Conservation (phyloP, 2,329 filamentous ascomycete genomes). For the Tolypocladium sp. region DNA sequence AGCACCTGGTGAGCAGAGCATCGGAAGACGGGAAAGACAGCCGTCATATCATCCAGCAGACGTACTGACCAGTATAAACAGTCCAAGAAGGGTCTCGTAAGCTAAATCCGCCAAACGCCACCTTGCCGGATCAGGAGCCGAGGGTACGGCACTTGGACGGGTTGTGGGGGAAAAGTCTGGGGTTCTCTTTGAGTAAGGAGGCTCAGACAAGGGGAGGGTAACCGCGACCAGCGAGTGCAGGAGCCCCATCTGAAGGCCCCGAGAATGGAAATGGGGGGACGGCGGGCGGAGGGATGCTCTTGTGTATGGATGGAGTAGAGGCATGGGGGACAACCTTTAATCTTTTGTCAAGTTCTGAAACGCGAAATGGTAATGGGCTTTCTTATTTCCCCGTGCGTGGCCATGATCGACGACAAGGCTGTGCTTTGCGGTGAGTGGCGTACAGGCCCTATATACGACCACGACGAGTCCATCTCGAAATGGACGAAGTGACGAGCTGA, state of each 20-base stretch:
- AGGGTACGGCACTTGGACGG: neutral
- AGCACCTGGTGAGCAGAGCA: conserved; percentile 52
- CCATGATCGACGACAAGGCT: neutral
- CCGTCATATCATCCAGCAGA: neutral
- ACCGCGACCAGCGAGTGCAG: neutral
- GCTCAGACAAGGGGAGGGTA: neutral
- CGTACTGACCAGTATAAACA: conserved; percentile 5
- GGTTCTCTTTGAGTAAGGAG: neutral
- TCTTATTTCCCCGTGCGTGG: neutral
- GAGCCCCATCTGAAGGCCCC: neutral
- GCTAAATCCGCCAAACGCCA: conserved; percentile 10
- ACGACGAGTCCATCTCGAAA: neutral
- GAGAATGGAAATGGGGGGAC: neutral
- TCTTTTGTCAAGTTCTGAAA: neutral
- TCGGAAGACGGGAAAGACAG: neutral
- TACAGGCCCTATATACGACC: neutral
- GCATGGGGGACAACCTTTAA: neutral
- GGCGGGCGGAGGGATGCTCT: neutral
- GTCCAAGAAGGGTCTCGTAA: conserved; percentile 33
- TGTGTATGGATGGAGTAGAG: neutral
- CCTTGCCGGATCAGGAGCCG: neutral
- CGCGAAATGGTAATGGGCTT: neutral
- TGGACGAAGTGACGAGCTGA: neutral
- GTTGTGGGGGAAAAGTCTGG: neutral
- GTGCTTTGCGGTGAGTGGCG: neutral